Evolutionary conservation across 2,329 filamentous ascomycete genomes (phyloP).

Genomic region (Claviceps paspali): DNA sequence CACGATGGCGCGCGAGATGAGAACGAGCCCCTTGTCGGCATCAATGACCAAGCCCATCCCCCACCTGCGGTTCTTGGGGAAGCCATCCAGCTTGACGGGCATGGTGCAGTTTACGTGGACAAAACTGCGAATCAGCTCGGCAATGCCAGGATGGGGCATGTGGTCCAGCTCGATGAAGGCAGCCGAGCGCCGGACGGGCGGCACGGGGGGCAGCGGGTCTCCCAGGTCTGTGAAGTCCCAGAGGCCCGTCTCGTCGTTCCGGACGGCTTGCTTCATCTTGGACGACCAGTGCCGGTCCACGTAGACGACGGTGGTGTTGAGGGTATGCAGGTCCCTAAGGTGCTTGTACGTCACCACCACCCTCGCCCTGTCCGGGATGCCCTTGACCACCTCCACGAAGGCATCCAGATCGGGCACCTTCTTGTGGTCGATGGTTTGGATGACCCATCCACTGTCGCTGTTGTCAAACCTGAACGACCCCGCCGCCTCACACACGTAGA

Average conservation of each 20-base stretch:
- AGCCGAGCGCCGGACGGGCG: constrained; percentile 60
- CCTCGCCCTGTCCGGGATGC: constrained; percentile 65
- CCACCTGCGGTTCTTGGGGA: constrained; percentile 84
- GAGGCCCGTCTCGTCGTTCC: constrained; percentile 77
- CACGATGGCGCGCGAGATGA: constrained; percentile 86
- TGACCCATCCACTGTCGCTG: constrained; percentile 80
- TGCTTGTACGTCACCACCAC: constrained; percentile 95
- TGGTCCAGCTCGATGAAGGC: constrained; percentile 88
- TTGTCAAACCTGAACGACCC: constrained; percentile 93
- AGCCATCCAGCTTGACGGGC: constrained; percentile 95
- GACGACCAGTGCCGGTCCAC: constrained; percentile 92
- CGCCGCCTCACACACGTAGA: constrained; percentile 87
- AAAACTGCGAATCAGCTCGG: constrained; percentile 86
- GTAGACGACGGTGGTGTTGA: constrained; percentile 83
- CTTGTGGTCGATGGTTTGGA: constrained; percentile 84
- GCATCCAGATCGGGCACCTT: constrained; percentile 74
- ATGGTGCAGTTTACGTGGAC: constrained; percentile 86
- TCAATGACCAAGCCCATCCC: constrained; percentile 97
- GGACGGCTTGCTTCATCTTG: constrained; percentile 83
- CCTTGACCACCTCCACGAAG: constrained; percentile 83
- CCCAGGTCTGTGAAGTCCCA: constrained; percentile 90
- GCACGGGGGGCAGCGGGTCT: constrained; percentile 60
- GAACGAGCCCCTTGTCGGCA: constrained; percentile 84
- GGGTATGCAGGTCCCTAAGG: constrained; percentile 81
- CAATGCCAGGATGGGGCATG: constrained; percentile 76